Percentiles rank a stretch among this genome's conserved stretches.
phyloP scores from a whole-genome alignment of 768 basidiomycete species.

The Lactarius sp. region DNA sequence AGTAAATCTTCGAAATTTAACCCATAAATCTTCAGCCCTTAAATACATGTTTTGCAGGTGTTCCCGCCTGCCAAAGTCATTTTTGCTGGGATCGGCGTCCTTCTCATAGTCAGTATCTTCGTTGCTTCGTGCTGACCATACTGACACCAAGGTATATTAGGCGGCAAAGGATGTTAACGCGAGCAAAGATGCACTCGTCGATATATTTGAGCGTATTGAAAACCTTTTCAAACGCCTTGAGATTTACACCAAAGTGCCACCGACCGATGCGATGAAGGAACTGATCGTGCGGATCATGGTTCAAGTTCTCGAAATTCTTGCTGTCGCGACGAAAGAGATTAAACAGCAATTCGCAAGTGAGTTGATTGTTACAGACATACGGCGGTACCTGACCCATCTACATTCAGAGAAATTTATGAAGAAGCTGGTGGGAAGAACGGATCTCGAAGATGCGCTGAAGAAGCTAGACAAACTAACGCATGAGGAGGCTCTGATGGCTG shows the following conservation, averaged over 20 bases:
- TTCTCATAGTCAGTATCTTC: background rate
- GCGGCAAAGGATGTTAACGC: background rate
- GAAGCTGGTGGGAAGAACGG: background rate
- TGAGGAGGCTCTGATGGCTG: background rate
- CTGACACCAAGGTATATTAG: background rate
- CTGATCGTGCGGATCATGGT: background rate
- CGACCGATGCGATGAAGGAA: background rate
- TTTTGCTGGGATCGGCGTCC: constrained; percentile 4
- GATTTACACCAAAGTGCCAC: constrained; percentile 2
- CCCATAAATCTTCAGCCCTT: too few species aligned
- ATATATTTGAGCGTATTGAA: constrained; percentile 5
- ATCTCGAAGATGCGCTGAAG: background rate
- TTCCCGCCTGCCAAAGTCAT: background rate
- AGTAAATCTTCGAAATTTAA: background rate
- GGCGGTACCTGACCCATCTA: background rate
- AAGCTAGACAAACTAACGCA: constrained; percentile 1
- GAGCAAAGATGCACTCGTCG: background rate
- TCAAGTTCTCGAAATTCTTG: constrained; percentile 2
- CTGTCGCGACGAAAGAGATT: background rate
- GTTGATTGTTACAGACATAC: background rate
- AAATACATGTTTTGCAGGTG: background rate
- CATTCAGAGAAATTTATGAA: background rate
- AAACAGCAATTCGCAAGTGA: background rate
- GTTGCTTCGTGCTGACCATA: too few species aligned
- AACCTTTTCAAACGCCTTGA: background rate